Base-by-base conservation (phyloP, 2,329 filamentous ascomycete species). In the Trichoderma polysporum region DNA sequence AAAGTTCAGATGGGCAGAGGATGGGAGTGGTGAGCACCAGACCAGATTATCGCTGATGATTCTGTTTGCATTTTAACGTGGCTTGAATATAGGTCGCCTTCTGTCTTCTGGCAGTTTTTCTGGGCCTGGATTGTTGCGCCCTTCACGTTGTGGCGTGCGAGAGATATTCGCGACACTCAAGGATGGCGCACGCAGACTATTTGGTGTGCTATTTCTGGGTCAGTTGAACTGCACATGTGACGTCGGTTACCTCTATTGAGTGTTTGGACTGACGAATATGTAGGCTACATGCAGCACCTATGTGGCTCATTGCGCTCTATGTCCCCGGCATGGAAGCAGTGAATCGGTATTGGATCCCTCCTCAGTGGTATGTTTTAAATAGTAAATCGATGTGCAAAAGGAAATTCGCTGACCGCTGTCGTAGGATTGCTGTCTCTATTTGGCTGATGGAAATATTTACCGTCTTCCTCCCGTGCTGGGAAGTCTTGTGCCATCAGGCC, bases 131-230 rank as follows among this genome's bases (percentile, higher is more conserved):
- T 86, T 27, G 83, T 86, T 65, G 86, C 87, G 2, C 86, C 88
- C 2, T 79, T 83, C 68, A 78, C 89, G 59, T 79, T 90, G 2
- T 90, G 84, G 82, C 82, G 83, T 70, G 85, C 88, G 47, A 82
- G 87, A 33, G 78, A 82, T n/a, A 88, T 91, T 68, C 80, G 81
- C 33, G 88, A 91, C 71, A 87, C 87, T 1, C 85, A 88, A 69
- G 85, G 87, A 58, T 91, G 88, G 88, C 81, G 87, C 8, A 72
- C 84, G 2, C 88, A 90, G 73, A 90, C 87, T 13, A 84, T 86
- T 45, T 77, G 75, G 12, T 84, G 82, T 71, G 79, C 79, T 54
- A 69, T 83, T 63, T 78, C 81, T 37, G 79, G 77, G 80, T 82
- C 68, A 65, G 78, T 74, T 22, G 31, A 27, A 22, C 5, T 37